Evolutionary conservation across 2,329 filamentous ascomycete species (phyloP).

Genomic region (Sporothrix mexicana): DNA sequence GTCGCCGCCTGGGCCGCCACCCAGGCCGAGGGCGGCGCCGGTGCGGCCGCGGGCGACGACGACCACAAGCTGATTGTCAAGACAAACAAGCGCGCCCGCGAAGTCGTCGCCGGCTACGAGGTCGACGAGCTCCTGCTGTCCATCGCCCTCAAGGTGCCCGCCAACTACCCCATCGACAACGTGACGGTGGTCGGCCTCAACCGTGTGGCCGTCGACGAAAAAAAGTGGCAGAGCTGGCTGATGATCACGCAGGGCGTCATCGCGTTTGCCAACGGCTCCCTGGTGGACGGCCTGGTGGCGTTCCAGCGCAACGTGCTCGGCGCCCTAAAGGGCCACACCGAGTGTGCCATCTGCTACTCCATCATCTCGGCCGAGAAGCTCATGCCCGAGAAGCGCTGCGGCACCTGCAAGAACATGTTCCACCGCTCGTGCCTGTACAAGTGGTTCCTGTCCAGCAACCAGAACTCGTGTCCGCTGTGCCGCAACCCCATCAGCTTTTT

Average conservation of each 20-base stretch:
- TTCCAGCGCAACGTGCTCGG: constrained; percentile 88
- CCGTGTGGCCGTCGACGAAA: constrained; percentile 85
- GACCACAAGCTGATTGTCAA: constrained; percentile 69
- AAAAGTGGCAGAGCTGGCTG: constrained; percentile 92
- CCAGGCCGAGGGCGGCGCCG: constrained; percentile 52
- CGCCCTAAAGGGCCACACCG: constrained; percentile 87
- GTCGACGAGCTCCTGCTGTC: constrained; percentile 86
- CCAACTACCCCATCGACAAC: constrained; percentile 79
- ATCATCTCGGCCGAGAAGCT: constrained; percentile 89
- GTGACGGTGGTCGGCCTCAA: constrained; percentile 78
- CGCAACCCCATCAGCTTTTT: constrained; percentile 79
- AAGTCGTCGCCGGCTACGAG: constrained; percentile 83
- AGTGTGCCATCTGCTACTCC: constrained; percentile 97
- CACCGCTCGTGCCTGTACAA: constrained; percentile 89
- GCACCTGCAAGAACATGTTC: constrained; percentile 93
- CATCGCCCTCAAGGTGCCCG: constrained; percentile 80
- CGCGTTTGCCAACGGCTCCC: constrained; percentile 85
- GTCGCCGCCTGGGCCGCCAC: constrained; percentile 69
- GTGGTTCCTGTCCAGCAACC: constrained; percentile 95
- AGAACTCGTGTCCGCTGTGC: constrained; percentile 90
- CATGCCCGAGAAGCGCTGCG: constrained; percentile 88
- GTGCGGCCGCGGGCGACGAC: constrained; percentile 44
- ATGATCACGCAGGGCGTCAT: constrained; percentile 89
- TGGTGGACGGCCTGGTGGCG: constrained; percentile 83
- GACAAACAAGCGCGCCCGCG: constrained; percentile 71